Evolutionary conservation across 1,284 basidiomycete genomes (phyloP).

Genomic region (Marasmius fiardii): DNA sequence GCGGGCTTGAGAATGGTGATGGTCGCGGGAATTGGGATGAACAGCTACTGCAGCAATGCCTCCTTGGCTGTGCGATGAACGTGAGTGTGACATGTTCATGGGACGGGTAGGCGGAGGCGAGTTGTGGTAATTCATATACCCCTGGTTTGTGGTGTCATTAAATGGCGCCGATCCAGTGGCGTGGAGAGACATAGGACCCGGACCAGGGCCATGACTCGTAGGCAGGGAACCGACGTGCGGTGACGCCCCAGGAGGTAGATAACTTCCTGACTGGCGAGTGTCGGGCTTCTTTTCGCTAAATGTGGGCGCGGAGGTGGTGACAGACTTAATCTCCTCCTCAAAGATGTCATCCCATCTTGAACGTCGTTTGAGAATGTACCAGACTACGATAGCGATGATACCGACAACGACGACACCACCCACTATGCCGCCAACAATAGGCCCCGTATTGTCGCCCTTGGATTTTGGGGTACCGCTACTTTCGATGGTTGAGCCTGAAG

Average conservation of each 20-base stretch:
- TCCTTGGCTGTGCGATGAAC: too few relatives aligned
- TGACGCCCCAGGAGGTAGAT: not conserved
- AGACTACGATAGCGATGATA: slow-evolving; percentile 38
- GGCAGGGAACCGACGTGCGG: not conserved
- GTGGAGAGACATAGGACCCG: too few relatives aligned
- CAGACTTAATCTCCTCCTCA: slow-evolving; percentile 28
- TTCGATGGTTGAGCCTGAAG: slow-evolving; percentile 12
- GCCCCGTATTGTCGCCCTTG: slow-evolving; percentile 28
- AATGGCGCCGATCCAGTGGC: not conserved
- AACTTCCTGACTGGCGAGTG: not conserved
- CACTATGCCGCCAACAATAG: slow-evolving; percentile 51
- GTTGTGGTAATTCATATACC: not conserved
- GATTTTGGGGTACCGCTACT: not conserved
- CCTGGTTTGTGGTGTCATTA: not conserved
- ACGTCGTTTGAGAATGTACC: slow-evolving; percentile 46
- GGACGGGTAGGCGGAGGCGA: not conserved
- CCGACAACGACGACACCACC: slow-evolving; percentile 50
- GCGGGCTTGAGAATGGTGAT: not conserved
- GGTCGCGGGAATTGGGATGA: not conserved
- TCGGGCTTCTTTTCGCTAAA: too few relatives aligned
- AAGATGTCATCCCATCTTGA: slow-evolving; percentile 49
- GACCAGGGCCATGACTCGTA: not conserved
- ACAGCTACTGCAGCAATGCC: not conserved
- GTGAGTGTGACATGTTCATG: not conserved
- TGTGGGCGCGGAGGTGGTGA: too few relatives aligned